Conservation (phyloP, 2,329 filamentous ascomycete species). For the Drechmeria coniospora region DNA sequence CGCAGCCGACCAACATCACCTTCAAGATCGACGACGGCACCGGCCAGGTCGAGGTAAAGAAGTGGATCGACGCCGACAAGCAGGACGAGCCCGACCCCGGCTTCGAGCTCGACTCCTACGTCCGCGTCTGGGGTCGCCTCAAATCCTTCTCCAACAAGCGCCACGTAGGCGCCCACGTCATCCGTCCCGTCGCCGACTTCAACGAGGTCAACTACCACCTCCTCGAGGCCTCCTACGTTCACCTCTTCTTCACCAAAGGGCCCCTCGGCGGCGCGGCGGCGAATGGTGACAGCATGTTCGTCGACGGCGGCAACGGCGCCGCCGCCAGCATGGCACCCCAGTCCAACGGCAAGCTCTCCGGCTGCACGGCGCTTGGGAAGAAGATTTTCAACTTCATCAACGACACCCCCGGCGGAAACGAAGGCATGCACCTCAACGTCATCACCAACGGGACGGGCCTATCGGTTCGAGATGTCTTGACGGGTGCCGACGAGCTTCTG, state of each 20-base stretch:
- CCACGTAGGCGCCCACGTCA: constrained; percentile 64
- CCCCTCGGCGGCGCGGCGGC: constrained; percentile 27
- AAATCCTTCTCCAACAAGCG: constrained; percentile 74
- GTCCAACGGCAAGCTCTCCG: constrained; percentile 22
- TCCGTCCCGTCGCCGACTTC: constrained; percentile 66
- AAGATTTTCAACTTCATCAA: constrained; percentile 59
- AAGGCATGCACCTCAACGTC: constrained; percentile 68
- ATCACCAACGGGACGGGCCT: constrained; percentile 54
- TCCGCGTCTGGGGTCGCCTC: constrained; percentile 71
- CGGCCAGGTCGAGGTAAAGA: constrained; percentile 78
- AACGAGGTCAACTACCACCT: constrained; percentile 92
- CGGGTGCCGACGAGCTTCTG: constrained; percentile 69
- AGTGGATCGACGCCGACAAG: constrained; percentile 59
- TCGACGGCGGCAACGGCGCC: constrained; percentile 28
- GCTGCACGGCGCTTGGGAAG: constrained; percentile 41
- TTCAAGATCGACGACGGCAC: constrained; percentile 95
- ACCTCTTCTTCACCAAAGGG: constrained; percentile 68
- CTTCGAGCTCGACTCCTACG: constrained; percentile 61
- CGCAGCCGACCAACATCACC: constrained; percentile 81
- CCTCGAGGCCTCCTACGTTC: constrained; percentile 77
- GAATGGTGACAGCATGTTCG: constrained; percentile 38
- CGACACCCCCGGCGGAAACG: constrained; percentile 53
- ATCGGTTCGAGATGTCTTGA: constrained; percentile 53
- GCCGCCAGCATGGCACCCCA: constrained; percentile 22
- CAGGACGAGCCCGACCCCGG: constrained; percentile 30